Percentiles rank a stretch among this genome's conserved stretches.
Evolutionary conservation across 352 stramenopile species (phyloP).

Genomic region (Phytophthora sp.): DNA sequence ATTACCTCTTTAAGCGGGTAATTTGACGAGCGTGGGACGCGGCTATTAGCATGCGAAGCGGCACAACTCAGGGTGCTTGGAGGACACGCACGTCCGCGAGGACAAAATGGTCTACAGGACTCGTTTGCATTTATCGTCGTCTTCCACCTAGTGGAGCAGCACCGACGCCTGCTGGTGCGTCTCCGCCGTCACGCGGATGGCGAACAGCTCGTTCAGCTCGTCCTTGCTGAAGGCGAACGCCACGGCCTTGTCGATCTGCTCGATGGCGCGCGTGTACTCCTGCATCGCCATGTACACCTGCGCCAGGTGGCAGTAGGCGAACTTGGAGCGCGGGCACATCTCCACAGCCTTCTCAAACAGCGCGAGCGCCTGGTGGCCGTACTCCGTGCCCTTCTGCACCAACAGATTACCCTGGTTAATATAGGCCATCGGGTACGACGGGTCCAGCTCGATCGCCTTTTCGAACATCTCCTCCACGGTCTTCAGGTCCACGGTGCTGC

Average conservation of each 20-base stretch:
- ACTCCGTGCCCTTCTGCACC: constrained; percentile 76
- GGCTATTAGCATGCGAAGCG: constrained; percentile 15
- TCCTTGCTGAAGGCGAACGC: constrained; percentile 75
- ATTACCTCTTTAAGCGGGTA: not conserved
- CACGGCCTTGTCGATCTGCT: constrained; percentile 84
- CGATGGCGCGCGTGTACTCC: constrained; percentile 76
- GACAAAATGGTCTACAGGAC: too few species aligned
- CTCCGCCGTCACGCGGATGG: constrained; percentile 78
- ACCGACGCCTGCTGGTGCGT: constrained; percentile 76
- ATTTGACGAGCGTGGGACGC: constrained; percentile 3
- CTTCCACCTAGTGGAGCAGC: constrained; percentile 57
- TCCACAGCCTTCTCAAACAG: constrained; percentile 82
- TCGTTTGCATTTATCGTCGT: too few species aligned
- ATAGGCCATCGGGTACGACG: constrained; percentile 87
- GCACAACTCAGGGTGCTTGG: constrained; percentile 27
- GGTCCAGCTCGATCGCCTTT: constrained; percentile 80
- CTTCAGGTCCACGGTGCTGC: constrained; percentile 55
- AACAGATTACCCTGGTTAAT: constrained; percentile 87
- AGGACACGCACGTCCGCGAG: constrained; percentile 22
- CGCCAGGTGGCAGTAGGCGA: constrained; percentile 81
- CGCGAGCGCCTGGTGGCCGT: constrained; percentile 68
- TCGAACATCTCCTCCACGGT: constrained; percentile 81
- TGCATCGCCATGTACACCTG: constrained; percentile 90
- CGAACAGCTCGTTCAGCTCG: constrained; percentile 81
- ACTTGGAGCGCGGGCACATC: constrained; percentile 84